These are phyloP conservation scores for Colletotrichum destructivum DNA, from an alignment of 2,329 filamentous ascomycete species.

Conservation along the genomic window DNA sequence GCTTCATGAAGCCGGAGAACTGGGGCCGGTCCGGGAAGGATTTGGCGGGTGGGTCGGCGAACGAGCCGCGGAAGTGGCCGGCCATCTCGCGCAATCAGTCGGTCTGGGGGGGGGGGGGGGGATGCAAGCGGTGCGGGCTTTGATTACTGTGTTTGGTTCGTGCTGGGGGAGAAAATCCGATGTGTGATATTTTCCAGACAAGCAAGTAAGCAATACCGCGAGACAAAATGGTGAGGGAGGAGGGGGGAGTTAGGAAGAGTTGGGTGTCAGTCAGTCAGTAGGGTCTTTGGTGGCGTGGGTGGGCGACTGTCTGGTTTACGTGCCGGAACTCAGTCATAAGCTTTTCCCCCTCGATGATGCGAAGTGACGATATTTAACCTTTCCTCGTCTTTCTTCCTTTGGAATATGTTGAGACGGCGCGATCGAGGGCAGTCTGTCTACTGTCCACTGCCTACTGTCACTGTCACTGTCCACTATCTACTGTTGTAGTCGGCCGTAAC, in stretches of 20 bases:
- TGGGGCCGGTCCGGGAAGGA: constrained; percentile 34
- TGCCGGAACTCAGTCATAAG: neutral
- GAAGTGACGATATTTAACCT: neutral
- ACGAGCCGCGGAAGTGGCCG: constrained; percentile 33
- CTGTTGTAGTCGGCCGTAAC: no score
- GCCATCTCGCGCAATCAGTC: constrained; percentile 4
- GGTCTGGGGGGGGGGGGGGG: no score
- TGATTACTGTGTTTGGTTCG: neutral
- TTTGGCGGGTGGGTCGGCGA: constrained; percentile 28
- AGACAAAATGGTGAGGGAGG: no score
- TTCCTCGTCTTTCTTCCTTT: neutral
- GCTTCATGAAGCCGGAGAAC: constrained; percentile 41
- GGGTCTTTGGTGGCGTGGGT: neutral
- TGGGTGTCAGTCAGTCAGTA: no score
- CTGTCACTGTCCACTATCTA: no score
- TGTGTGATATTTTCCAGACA: no score
- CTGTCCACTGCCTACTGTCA: no score
- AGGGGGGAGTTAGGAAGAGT: neutral
- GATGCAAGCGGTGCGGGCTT: no score
- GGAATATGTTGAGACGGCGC: neutral
- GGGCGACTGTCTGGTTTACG: neutral
- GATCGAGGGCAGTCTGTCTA: neutral
- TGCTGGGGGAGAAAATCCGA: neutral
- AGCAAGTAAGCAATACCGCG: no score
- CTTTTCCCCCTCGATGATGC: neutral